These are phyloP conservation scores for Mycena sp. DNA, from an alignment of 1,284 basidiomycete species.

Conservation along the genomic window DNA sequence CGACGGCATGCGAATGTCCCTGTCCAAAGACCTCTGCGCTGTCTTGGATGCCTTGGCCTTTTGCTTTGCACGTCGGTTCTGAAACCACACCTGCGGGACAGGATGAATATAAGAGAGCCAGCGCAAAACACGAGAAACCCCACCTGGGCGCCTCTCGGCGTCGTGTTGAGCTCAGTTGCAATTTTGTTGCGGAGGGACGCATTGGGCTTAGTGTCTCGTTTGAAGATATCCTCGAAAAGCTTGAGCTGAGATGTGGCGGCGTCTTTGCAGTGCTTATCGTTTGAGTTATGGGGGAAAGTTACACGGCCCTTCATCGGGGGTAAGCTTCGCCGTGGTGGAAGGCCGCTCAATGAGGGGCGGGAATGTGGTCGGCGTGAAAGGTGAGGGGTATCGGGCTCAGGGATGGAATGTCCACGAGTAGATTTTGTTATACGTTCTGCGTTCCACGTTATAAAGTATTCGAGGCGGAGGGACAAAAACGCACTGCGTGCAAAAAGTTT, in stretches of 20 bases:
- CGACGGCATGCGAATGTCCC: too few species aligned
- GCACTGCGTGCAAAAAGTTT: too few species aligned
- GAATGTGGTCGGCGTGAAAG: too few species aligned
- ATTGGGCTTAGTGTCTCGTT: not conserved
- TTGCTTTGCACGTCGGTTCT: constrained; percentile 4
- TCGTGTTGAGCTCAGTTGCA: not conserved
- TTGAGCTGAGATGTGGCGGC: not conserved
- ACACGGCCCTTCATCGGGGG: too few species aligned
- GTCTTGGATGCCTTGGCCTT: not conserved
- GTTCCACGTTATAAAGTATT: too few species aligned
- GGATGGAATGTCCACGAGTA: too few species aligned
- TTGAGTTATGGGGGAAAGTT: too few species aligned
- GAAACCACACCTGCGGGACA: not conserved
- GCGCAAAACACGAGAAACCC: not conserved
- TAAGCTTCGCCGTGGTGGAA: too few species aligned
- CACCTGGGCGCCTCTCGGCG: not conserved
- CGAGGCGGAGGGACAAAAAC: too few species aligned
- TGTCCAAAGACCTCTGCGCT: not conserved
- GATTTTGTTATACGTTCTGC: too few species aligned
- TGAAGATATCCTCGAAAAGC: not conserved
- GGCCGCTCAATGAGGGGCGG: too few species aligned
- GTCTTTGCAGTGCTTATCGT: not conserved
- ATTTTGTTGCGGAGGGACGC: not conserved
- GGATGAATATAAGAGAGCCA: not conserved
- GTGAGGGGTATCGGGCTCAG: too few species aligned